Percentiles rank a stretch among this genome's conserved stretches.
These are phyloP conservation scores for Exophiala phaeomuriformis DNA, from an alignment of 2,329 filamentous ascomycete species.

Conservation along the genomic window DNA sequence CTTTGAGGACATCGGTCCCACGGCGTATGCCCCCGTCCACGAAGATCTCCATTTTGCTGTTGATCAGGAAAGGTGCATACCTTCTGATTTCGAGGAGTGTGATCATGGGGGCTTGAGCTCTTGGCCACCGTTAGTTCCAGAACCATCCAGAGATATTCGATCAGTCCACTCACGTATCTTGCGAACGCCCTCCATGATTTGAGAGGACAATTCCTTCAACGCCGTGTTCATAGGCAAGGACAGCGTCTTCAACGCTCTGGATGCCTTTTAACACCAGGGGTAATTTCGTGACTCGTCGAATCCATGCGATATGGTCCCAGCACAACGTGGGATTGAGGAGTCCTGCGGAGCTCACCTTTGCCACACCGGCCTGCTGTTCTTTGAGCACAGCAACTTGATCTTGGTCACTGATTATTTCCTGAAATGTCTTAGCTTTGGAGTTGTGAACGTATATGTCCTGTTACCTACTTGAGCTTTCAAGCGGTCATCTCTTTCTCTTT, in stretches of 20 bases:
- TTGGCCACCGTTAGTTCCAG: not conserved
- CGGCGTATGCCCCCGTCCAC: slow-evolving; percentile 49
- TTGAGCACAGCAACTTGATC: slow-evolving; percentile 27
- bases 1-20: slow-evolving; percentile 50
- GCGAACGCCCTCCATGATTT: slow-evolving; percentile 52
- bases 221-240: slow-evolving; percentile 43
- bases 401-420: not conserved
- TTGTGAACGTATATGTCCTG: too few relatives aligned
- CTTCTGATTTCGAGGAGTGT: slow-evolving; percentile 47
- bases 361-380: slow-evolving; percentile 15
- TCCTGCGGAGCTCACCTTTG: slow-evolving; percentile 26
- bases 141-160: not conserved
- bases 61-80: slow-evolving; percentile 45
- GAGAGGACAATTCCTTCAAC: slow-evolving; percentile 50
- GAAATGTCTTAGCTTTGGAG: too few relatives aligned
- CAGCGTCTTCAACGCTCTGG: slow-evolving; percentile 51
- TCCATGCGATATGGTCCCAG: slow-evolving; percentile 50
- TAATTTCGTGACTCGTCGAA: slow-evolving; percentile 39
- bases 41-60: slow-evolving; percentile 44
- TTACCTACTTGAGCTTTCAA: slow-evolving; percentile 38
- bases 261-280: slow-evolving; percentile 53
- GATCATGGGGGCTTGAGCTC: slow-evolving; percentile 42
- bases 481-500: slow-evolving; percentile 52
- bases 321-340: slow-evolving; percentile 47
- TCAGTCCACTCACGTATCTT: slow-evolving; percentile 37